These are phyloP conservation scores for Cochlearia excelsa DNA, from an alignment of 345 rosid species.

Conservation along the genomic window DNA sequence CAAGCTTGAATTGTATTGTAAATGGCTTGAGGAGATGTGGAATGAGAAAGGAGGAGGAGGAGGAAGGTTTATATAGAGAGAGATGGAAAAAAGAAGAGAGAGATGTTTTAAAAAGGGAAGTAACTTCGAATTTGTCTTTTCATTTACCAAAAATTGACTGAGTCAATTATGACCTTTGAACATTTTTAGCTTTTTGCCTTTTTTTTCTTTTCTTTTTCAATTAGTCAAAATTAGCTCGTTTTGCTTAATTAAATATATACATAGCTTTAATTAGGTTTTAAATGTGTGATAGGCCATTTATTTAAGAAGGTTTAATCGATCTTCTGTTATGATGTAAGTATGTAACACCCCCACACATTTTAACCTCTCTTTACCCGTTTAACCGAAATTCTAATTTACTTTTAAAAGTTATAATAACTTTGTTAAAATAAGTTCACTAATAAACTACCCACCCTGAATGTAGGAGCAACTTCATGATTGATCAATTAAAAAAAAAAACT, in stretches of 20 bases:
- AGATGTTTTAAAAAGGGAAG: neutral
- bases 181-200: conserved; percentile 17
- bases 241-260: neutral
- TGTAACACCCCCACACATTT: too few species aligned
- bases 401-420: too few species aligned
- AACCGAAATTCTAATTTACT: too few species aligned
- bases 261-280: neutral
- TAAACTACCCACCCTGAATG: too few species aligned
- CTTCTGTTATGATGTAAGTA: too few species aligned
- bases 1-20: neutral
- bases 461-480: too few species aligned
- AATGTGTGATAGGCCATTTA: neutral
- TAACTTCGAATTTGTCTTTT: conserved; percentile 25
- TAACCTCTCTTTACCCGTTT: too few species aligned
- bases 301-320: too few species aligned
- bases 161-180: conserved; percentile 37
- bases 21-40: conserved; percentile 28
- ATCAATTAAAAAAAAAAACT: too few species aligned
- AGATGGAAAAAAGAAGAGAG: neutral
- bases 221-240: conserved; percentile 8
- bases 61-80: conserved; percentile 28
- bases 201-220: neutral
- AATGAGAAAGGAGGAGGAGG: neutral
- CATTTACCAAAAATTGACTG: conserved; percentile 26
- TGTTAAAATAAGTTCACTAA: too few species aligned